phyloP scores from a whole-genome alignment of 208 protist species.

The Crithidia fasciculata region DNA sequence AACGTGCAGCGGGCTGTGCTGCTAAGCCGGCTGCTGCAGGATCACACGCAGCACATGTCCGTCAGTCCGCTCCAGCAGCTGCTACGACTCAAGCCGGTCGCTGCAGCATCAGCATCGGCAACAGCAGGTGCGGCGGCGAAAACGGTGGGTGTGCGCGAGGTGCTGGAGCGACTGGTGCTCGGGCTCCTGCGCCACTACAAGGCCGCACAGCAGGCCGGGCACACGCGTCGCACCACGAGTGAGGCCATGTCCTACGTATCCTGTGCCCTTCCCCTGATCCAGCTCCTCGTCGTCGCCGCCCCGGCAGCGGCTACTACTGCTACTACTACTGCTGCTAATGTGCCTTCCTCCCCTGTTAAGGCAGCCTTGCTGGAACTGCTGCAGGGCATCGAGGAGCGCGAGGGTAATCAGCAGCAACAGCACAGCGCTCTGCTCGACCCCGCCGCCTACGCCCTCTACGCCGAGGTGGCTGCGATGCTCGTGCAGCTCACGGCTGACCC shows the following conservation, averaged over 20 bases:
- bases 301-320: background rate
- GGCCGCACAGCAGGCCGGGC: background rate
- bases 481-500: slow-evolving; percentile 41
- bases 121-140: background rate
- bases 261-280: slow-evolving; percentile 29
- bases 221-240: background rate
- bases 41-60: slow-evolving; percentile 62
- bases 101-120: background rate
- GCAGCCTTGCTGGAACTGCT: slow-evolving; percentile 28
- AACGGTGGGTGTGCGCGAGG: slow-evolving; percentile 16
- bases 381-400: slow-evolving; percentile 26
- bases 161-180: slow-evolving; percentile 26
- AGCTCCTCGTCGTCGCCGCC: slow-evolving; percentile 25
- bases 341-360: slow-evolving; percentile 19
- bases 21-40: slow-evolving; percentile 63
- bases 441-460: slow-evolving; percentile 63
- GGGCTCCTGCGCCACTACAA: slow-evolving; percentile 25
- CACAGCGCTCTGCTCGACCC: slow-evolving; percentile 8
- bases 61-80: slow-evolving; percentile 68
- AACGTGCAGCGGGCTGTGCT: slow-evolving; percentile 55
- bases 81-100: slow-evolving; percentile 39
- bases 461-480: slow-evolving; percentile 62
- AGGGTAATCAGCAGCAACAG: background rate
- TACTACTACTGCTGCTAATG: background rate
- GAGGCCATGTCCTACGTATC: slow-evolving; percentile 32